phyloP scores from a whole-genome alignment of 2,329 filamentous ascomycete genomes.

The Fusarium sp. region DNA sequence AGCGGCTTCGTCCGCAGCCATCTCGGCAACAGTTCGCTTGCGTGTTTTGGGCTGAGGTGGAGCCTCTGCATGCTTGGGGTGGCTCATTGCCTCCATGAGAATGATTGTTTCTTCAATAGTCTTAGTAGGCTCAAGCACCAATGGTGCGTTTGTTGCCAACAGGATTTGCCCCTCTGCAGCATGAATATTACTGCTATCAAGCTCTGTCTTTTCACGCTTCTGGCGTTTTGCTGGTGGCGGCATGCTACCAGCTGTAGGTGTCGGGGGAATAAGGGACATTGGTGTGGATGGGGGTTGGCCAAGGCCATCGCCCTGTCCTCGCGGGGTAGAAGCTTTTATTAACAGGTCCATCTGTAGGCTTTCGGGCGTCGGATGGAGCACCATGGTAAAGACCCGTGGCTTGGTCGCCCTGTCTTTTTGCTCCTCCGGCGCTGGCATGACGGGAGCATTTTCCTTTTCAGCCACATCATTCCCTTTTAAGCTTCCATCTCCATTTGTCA shows the following conservation, averaged over 20 bases:
- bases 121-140: slow-evolving; percentile 81
- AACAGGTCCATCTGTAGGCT: slow-evolving; percentile 79
- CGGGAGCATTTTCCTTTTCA: slow-evolving; percentile 63
- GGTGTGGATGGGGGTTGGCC: slow-evolving; percentile 75
- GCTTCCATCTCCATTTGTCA: slow-evolving; percentile 45
- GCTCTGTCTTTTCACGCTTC: slow-evolving; percentile 76
- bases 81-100: slow-evolving; percentile 75
- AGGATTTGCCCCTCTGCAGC: slow-evolving; percentile 81
- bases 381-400: slow-evolving; percentile 76
- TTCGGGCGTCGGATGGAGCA: slow-evolving; percentile 84
- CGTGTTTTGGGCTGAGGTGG: slow-evolving; percentile 87
- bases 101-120: slow-evolving; percentile 74
- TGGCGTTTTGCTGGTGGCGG: slow-evolving; percentile 70
- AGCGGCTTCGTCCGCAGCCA: slow-evolving; percentile 92
- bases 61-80: slow-evolving; percentile 79
- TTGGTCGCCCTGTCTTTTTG: slow-evolving; percentile 50
- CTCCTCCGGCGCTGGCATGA: slow-evolving; percentile 59
- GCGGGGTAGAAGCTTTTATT: slow-evolving; percentile 78
- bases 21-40: slow-evolving; percentile 92
- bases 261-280: slow-evolving; percentile 65
- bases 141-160: slow-evolving; percentile 74
- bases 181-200: slow-evolving; percentile 78
- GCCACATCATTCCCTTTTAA: slow-evolving; percentile 41
- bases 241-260: slow-evolving; percentile 68
- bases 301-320: slow-evolving; percentile 52